A percentile compares a stretch with the other conserved stretches of the same genome.
phyloP scores from a whole-genome alignment of 257 asterid genomes.

The Ligustrum vulgare region DNA sequence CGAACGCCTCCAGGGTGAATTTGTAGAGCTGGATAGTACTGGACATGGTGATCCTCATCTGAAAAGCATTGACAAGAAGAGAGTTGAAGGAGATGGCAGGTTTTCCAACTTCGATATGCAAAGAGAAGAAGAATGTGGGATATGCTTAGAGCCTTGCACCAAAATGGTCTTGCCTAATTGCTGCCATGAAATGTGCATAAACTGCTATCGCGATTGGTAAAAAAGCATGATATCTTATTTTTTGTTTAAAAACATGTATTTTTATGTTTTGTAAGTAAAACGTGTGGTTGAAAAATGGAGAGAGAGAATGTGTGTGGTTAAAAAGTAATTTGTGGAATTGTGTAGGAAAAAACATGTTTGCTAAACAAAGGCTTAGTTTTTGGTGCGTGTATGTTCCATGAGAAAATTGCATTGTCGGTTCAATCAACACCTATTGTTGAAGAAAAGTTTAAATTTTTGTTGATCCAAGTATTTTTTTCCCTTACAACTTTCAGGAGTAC shows the following conservation, averaged over 20 bases:
- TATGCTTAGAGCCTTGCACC: slow-evolving; percentile 82
- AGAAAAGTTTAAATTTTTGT: slow-evolving; percentile 1
- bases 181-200: slow-evolving; percentile 69
- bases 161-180: slow-evolving; percentile 86
- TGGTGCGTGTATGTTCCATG: background rate
- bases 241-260: too few relatives aligned
- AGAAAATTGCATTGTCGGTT: background rate
- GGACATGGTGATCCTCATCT: slow-evolving; percentile 30
- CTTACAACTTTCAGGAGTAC: slow-evolving; percentile 37
- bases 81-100: slow-evolving; percentile 31
- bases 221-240: background rate
- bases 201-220: slow-evolving; percentile 57
- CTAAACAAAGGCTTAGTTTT: too few relatives aligned
- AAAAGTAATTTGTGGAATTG: too few relatives aligned
- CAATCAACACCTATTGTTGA: background rate
- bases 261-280: too few relatives aligned
- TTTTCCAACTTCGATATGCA: slow-evolving; percentile 40
- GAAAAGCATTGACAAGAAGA: slow-evolving; percentile 43
- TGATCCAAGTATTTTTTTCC: background rate
- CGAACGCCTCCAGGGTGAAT: slow-evolving; percentile 65
- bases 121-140: slow-evolving; percentile 63
- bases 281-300: too few relatives aligned
- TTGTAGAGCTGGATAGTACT: slow-evolving; percentile 40
- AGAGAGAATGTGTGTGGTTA: too few relatives aligned
- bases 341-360: too few relatives aligned